These are phyloP conservation scores for Nakazawaea ishiwadae DNA, from an alignment of 805 yeast genomes.

Conservation along the genomic window DNA sequence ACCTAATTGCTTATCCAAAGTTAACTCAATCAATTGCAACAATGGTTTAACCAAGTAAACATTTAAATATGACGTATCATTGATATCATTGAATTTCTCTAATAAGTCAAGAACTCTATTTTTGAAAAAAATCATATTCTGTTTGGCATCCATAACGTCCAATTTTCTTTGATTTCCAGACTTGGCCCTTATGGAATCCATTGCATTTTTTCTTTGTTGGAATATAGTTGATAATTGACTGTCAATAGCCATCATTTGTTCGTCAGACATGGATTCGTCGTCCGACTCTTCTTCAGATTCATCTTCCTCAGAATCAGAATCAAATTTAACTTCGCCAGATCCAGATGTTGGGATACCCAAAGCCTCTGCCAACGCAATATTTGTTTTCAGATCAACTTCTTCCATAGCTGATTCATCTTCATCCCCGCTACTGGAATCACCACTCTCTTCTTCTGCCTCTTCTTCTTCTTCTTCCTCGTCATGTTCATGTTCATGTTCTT, in stretches of 20 bases:
- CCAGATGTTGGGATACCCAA: constrained; percentile 55
- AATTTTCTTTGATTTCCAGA: constrained; percentile 62
- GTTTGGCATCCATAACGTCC: constrained; percentile 75
- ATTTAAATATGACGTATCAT: constrained; percentile 35
- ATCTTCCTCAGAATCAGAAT: no score
- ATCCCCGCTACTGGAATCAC: constrained; percentile 27
- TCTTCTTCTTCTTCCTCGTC: constrained; percentile 35
- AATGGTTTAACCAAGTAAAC: constrained; percentile 50
- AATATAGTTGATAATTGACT: constrained; percentile 78
- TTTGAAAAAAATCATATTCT: constrained; percentile 75
- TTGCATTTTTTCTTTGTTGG: constrained; percentile 71
- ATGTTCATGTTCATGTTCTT: constrained; percentile 29
- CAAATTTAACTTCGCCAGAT: constrained; percentile 36
- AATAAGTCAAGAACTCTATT: constrained; percentile 73
- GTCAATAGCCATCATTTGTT: constrained; percentile 93
- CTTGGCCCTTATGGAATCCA: constrained; percentile 40
- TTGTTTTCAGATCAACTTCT: constrained; percentile 40
- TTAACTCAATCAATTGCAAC: constrained; percentile 54
- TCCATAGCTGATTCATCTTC: constrained; percentile 43
- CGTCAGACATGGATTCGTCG: constrained; percentile 95
- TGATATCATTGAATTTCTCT: constrained; percentile 51
- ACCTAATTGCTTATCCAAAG: constrained; percentile 67
- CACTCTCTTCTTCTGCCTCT: constrained; percentile 33
- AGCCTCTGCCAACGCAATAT: constrained; percentile 64
- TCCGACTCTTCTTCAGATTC: no score